Percentiles rank a stretch among this genome's conserved stretches.
Evolutionary conservation across 306 rosid genomes (phyloP).

Genomic region (Castanea crenata): DNA sequence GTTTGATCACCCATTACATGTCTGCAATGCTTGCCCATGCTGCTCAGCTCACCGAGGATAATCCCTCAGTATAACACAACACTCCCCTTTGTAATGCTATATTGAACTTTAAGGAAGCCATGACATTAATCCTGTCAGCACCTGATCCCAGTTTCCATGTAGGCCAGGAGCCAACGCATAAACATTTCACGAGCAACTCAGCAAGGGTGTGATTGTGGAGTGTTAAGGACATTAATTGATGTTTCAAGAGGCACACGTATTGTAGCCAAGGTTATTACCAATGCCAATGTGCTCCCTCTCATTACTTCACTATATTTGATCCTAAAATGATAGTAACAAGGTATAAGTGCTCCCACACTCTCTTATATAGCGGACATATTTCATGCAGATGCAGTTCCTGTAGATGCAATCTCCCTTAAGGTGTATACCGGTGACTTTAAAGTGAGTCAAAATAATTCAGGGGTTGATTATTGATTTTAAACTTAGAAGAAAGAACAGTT

Average conservation of each 20-base stretch:
- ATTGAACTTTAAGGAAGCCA: not conserved
- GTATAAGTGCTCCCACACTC: too few relatives aligned
- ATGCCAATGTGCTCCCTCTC: not conserved
- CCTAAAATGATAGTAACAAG: not conserved
- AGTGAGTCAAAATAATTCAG: too few relatives aligned
- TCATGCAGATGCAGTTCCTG: conserved; percentile 1
- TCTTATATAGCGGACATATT: conserved; percentile 20
- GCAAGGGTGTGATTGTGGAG: conserved; percentile 16
- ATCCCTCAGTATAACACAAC: conserved; percentile 20
- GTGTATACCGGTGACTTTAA: too few relatives aligned
- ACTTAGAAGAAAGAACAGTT: too few relatives aligned
- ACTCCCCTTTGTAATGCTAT: not conserved
- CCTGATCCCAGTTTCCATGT: not conserved
- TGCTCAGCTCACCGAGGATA: conserved; percentile 14
- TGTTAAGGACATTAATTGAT: conserved; percentile 1
- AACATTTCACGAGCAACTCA: not conserved
- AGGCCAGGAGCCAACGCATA: not conserved
- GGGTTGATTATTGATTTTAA: too few relatives aligned
- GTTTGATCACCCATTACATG: too few relatives aligned
- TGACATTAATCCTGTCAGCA: not conserved
- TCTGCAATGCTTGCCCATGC: not conserved
- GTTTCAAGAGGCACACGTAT: conserved; percentile 29
- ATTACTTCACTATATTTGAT: conserved; percentile 18
- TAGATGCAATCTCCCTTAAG: not conserved
- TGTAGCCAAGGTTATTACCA: conserved; percentile 15